Percentiles rank a stretch among this genome's conserved stretches.
Evolutionary conservation across 306 rosid genomes (phyloP).

Genomic region (Glycine soja): DNA sequence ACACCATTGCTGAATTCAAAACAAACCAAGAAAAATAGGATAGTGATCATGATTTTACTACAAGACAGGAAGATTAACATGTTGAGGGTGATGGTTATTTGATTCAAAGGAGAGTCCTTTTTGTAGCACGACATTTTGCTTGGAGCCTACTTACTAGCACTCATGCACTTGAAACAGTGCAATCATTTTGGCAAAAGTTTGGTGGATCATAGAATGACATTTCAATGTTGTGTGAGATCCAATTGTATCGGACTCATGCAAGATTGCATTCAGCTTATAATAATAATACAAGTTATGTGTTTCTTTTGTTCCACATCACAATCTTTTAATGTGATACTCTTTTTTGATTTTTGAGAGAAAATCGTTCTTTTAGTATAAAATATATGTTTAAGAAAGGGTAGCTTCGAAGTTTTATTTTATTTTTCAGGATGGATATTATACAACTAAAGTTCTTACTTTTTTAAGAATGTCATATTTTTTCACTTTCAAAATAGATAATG

Average conservation of each 20-base stretch:
- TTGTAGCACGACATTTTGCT: slow-evolving; percentile 39
- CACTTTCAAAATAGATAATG: no score
- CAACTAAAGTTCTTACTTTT: no score
- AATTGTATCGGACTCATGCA: slow-evolving; percentile 31
- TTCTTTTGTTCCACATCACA: neutral
- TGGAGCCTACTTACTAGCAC: slow-evolving; percentile 24
- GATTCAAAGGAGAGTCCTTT: slow-evolving; percentile 23
- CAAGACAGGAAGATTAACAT: slow-evolving; percentile 11
- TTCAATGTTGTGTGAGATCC: neutral
- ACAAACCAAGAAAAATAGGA: slow-evolving; percentile 42
- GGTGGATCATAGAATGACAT: neutral
- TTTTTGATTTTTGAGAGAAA: neutral
- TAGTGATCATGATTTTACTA: slow-evolving; percentile 22
- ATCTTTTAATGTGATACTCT: slow-evolving; percentile 5
- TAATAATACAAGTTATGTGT: neutral
- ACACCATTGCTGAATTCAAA: slow-evolving; percentile 40
- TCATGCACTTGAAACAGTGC: slow-evolving; percentile 52
- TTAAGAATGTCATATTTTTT: no score
- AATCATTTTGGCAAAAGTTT: slow-evolving; percentile 38
- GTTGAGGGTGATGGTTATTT: slow-evolving; percentile 26
- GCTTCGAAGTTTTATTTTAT: no score
- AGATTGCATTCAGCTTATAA: slow-evolving; percentile 28
- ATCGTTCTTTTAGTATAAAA: no score
- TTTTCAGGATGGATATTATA: no score
- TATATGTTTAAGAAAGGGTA: no score